Conservation (phyloP, 1,284 basidiomycete species). For the Sanghuangporus sanghuang region DNA sequence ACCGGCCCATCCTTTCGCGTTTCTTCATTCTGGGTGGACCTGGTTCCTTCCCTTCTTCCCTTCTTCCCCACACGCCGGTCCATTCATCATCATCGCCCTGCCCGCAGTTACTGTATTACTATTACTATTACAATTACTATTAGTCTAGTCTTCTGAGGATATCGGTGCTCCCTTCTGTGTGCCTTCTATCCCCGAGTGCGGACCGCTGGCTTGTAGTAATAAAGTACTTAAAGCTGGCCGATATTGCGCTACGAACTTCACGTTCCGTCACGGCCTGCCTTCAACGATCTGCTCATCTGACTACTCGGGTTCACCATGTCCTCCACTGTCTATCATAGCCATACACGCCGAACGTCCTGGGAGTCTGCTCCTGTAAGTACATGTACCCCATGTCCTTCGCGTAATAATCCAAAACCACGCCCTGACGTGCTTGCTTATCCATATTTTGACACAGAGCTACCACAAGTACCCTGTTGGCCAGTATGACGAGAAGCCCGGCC, state of each 20-base stretch:
- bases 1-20: rapidly evolving
- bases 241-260: background rate
- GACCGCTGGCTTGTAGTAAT: background rate
- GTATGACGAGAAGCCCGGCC: background rate
- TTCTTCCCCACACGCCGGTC: background rate
- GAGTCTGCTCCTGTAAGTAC: conserved; percentile 4
- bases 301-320: background rate
- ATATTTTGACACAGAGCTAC: background rate
- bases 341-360: background rate
- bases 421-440: background rate
- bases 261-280: conserved; percentile 2
- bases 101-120: background rate
- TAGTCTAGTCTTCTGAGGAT: background rate
- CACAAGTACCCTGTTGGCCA: background rate
- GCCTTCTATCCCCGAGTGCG: background rate
- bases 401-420: no score
- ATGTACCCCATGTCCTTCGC: no score
- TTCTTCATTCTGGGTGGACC: no score
- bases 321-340: background rate
- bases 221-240: background rate
- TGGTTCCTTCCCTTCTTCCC: background rate
- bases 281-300: background rate
- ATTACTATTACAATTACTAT: no score
- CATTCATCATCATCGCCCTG: background rate
- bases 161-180: background rate